These are phyloP conservation scores for Venturia oleaginea DNA, from an alignment of 2,329 filamentous ascomycete genomes.

Conservation along the genomic window DNA sequence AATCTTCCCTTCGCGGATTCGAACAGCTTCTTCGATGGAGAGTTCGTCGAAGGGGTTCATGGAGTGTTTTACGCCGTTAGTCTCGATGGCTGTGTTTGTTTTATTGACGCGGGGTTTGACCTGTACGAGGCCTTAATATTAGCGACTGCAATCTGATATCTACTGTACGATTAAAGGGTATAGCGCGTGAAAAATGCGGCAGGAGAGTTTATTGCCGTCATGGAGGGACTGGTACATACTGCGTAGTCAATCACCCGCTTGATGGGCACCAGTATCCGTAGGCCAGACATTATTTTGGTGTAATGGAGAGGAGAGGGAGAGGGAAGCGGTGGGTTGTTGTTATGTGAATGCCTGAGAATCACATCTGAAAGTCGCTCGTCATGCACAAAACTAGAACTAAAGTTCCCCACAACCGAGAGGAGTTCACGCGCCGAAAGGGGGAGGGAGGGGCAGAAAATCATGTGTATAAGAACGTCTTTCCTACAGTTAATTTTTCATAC, in stretches of 20 bases:
- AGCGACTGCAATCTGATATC: slow-evolving; percentile 9
- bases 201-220: neutral
- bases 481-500: too few relatives aligned
- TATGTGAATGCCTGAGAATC: too few relatives aligned
- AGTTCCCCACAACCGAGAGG: too few relatives aligned
- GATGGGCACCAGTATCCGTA: slow-evolving; percentile 47
- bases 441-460: too few relatives aligned
- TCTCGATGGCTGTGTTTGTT: slow-evolving; percentile 78
- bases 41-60: slow-evolving; percentile 99
- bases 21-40: slow-evolving; percentile 90
- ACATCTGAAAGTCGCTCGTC: too few relatives aligned
- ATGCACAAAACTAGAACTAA: too few relatives aligned
- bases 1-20: slow-evolving; percentile 72
- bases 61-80: slow-evolving; percentile 86
- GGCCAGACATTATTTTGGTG: slow-evolving; percentile 31
- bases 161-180: slow-evolving; percentile 7
- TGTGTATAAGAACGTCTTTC: too few relatives aligned
- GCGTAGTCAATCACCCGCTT: slow-evolving; percentile 53
- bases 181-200: slow-evolving; percentile 8
- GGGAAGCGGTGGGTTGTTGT: neutral
- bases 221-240: slow-evolving; percentile 27
- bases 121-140: slow-evolving; percentile 28
- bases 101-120: slow-evolving; percentile 64
- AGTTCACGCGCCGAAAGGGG: too few relatives aligned
- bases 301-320: neutral